Conservation (phyloP, 2,329 filamentous ascomycete genomes). For the Dactylellina parvicollis region DNA sequence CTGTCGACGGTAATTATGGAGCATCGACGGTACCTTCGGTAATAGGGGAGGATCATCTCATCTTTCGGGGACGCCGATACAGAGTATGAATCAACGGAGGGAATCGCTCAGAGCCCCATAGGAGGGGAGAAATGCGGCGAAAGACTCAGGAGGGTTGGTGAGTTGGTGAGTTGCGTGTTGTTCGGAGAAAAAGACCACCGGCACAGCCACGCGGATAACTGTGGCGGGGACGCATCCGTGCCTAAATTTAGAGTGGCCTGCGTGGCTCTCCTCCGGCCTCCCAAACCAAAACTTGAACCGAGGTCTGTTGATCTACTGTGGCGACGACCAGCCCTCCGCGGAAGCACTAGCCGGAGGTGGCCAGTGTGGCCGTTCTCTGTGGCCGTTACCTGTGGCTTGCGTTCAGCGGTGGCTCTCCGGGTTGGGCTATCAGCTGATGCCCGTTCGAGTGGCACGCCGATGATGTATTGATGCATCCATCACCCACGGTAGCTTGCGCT, state of each 20-base stretch:
- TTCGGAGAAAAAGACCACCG: constrained; percentile 36
- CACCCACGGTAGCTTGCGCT: constrained; percentile 1
- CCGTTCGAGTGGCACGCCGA: not conserved
- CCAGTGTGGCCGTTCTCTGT: constrained; percentile 34
- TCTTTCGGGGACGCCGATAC: constrained; percentile 36
- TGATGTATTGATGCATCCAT: constrained; percentile 31
- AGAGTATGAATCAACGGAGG: constrained; percentile 25
- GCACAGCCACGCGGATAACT: constrained; percentile 51
- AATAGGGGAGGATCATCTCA: constrained; percentile 43
- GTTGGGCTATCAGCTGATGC: not conserved
- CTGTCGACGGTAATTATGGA: constrained; percentile 17
- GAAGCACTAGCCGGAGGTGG: constrained; percentile 28
- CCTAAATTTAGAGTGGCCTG: constrained; percentile 42
- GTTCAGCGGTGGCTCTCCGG: not conserved
- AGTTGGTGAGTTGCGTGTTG: constrained; percentile 25
- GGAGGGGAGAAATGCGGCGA: not conserved
- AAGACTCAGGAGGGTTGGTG: not conserved
- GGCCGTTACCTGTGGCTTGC: constrained; percentile 38
- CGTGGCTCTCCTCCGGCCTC: constrained; percentile 7
- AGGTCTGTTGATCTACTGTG: constrained; percentile 15
- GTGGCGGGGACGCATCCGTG: constrained; percentile 44
- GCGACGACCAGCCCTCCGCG: not conserved
- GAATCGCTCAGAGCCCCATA: not conserved
- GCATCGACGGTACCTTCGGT: constrained; percentile 8
- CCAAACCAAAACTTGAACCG: not conserved